phyloP scores from a whole-genome alignment of 1,139 yeast genomes.

The Yamadazyma taylorii region DNA sequence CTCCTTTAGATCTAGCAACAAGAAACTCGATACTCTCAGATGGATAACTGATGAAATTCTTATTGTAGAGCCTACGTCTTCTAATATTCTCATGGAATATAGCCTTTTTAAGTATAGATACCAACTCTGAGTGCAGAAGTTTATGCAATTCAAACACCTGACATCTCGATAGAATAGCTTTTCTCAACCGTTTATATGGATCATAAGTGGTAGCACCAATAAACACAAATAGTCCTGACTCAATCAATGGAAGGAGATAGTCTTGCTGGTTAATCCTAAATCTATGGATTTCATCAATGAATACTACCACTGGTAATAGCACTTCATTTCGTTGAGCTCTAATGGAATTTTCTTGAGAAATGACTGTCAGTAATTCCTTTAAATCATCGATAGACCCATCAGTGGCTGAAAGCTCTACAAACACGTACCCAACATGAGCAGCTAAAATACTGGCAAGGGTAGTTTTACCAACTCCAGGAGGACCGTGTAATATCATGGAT shows the following conservation, averaged over 20 bases:
- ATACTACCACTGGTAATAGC: constrained; percentile 32
- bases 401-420: constrained; percentile 43
- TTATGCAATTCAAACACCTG: constrained; percentile 32
- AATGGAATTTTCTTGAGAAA: constrained; percentile 24
- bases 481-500: constrained; percentile 45
- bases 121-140: constrained; percentile 21
- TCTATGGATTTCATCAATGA: constrained; percentile 47
- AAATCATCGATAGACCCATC: constrained; percentile 33
- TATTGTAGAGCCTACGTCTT: constrained; percentile 16
- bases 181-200: constrained; percentile 32
- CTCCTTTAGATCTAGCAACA: constrained; percentile 21
- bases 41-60: constrained; percentile 7
- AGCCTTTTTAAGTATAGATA: constrained; percentile 26
- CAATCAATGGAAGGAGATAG: constrained; percentile 40
- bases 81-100: constrained; percentile 28
- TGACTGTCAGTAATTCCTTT: constrained; percentile 24
- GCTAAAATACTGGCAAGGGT: constrained; percentile 43
- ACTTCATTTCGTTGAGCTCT: constrained; percentile 16
- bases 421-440: constrained; percentile 31
- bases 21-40: constrained; percentile 3
- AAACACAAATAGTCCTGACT: constrained; percentile 40
- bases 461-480: constrained; percentile 51
- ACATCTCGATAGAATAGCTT: constrained; percentile 43
- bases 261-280: constrained; percentile 44
- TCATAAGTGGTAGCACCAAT: constrained; percentile 47